Evolutionary conservation across 306 rosid species (phyloP).

Genomic region (Prinsepia uniflora): DNA sequence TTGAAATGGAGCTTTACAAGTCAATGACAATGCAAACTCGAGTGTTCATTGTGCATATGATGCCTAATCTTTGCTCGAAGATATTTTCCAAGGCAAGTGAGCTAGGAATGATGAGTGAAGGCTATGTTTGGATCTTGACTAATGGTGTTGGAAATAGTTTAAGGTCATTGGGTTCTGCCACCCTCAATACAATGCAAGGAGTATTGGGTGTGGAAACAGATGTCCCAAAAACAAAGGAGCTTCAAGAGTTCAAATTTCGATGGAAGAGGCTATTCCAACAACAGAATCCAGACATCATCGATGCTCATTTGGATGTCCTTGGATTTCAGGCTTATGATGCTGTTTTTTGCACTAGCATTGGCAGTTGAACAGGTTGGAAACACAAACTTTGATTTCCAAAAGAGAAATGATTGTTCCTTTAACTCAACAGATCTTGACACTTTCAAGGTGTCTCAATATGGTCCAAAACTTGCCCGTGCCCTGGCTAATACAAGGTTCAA

Average conservation of each 20-base stretch:
- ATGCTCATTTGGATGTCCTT: constrained; percentile 20
- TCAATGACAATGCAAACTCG: constrained; percentile 43
- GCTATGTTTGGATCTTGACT: constrained; percentile 51
- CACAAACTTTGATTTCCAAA: not conserved
- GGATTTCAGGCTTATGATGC: constrained; percentile 64
- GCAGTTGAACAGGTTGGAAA: constrained; percentile 36
- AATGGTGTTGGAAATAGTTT: constrained; percentile 29
- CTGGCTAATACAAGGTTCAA: constrained; percentile 24
- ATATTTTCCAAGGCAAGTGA: constrained; percentile 33
- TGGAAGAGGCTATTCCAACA: constrained; percentile 39
- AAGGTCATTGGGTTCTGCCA: constrained; percentile 9
- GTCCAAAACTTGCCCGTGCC: constrained; percentile 17
- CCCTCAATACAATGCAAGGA: constrained; percentile 45
- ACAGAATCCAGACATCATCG: constrained; percentile 26
- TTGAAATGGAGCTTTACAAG: constrained; percentile 39
- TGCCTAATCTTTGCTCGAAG: constrained; percentile 15
- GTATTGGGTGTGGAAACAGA: constrained; percentile 45
- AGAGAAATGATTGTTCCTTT: not conserved
- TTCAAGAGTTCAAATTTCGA: constrained; percentile 24
- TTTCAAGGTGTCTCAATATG: constrained; percentile 13
- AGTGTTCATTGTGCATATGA: constrained; percentile 53
- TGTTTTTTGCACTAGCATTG: constrained; percentile 42
- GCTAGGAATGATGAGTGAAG: constrained; percentile 53
- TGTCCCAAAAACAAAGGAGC: constrained; percentile 26
- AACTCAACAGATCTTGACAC: constrained; percentile 20